Evolutionary conservation across 495 filamentous ascomycete species (phyloP).

Genomic region (Xylaria scruposa): DNA sequence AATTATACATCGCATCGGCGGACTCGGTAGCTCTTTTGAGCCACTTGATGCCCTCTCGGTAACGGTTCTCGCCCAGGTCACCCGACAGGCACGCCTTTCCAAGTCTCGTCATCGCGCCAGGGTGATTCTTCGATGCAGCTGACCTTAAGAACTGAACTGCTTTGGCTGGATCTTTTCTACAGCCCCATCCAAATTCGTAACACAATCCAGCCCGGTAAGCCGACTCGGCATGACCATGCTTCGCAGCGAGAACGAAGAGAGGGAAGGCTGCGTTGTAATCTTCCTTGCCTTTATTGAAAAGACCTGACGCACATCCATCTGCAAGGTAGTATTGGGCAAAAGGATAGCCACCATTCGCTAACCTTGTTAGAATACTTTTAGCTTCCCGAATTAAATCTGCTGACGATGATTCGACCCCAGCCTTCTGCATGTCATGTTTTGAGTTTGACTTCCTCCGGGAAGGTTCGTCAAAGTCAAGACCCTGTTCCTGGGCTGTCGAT

Average conservation of each 20-base stretch:
- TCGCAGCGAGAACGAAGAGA: conserved; percentile 90
- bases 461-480: conserved; percentile 49
- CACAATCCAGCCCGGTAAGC: conserved; percentile 92
- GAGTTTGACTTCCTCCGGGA: conserved; percentile 51
- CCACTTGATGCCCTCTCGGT: conserved; percentile 95
- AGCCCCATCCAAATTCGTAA: conserved; percentile 98
- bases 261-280: conserved; percentile 91
- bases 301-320: conserved; percentile 90
- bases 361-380: conserved; percentile 81
- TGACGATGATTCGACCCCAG: conserved; percentile 56
- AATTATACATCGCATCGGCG: conserved; percentile 89
- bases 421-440: conserved; percentile 50
- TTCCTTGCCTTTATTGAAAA: conserved; percentile 91
- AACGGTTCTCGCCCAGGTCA: conserved; percentile 86
- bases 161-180: conserved; percentile 82
- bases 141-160: conserved; percentile 92
- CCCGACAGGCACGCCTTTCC: conserved; percentile 88
- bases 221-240: conserved; percentile 96
- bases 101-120: conserved; percentile 90
- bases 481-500: conserved; percentile 76
- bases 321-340: conserved; percentile 98
- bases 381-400: conserved; percentile 84
- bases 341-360: conserved; percentile 86
- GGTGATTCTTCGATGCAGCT: conserved; percentile 90
- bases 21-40: conserved; percentile 89